Evolutionary conservation across 257 asterid genomes (phyloP), one percentile per base, ranked within the genome.

Genomic region (Handroanthus guayacan): DNA sequence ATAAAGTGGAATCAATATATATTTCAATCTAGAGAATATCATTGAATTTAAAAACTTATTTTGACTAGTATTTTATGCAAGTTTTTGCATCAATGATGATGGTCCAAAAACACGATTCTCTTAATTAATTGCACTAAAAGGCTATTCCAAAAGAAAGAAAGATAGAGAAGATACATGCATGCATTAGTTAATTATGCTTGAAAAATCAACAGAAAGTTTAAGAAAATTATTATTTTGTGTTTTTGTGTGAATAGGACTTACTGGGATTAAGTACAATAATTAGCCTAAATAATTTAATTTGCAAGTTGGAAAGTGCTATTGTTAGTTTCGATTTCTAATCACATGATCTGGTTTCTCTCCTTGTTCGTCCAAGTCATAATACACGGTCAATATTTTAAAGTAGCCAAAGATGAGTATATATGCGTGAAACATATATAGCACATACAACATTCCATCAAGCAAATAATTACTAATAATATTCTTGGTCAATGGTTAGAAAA

Each of bases 301-400:
- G 25, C 10, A 8, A 37, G 75, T 54, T 69, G 75, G 75, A 69
- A 69, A 52, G 75, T 54, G 12, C 34, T 16, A 54, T 69, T n/a
- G 36, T 52, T 69, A 9, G 52, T 52, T 52, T 14, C 52, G 38
- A 69, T 14, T 69, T 54, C 18, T n/a, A 37, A 54, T 55, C 52
- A 69, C 64, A 69, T 69, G 65, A 9, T 54, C 50, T 69, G 45
- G 20, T 69, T 54, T 31, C 45, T 10, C 12, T 47, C 31, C 2
- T 45, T 68, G 16, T 51, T 68, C 62, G 31, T 68, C 60, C 74
- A 51, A 68, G 18, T 67, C 25, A 43, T 5, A 3, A 65, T 17
- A 48, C 47, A 13, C 25, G 3, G 14, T 47, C 39, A 47, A 37
- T 20, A 5, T 47, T 41, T 41, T 48, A 11, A 48, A 48, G 55